phyloP scores from a whole-genome alignment of 345 rosid genomes.

The Lepidium sativum region DNA sequence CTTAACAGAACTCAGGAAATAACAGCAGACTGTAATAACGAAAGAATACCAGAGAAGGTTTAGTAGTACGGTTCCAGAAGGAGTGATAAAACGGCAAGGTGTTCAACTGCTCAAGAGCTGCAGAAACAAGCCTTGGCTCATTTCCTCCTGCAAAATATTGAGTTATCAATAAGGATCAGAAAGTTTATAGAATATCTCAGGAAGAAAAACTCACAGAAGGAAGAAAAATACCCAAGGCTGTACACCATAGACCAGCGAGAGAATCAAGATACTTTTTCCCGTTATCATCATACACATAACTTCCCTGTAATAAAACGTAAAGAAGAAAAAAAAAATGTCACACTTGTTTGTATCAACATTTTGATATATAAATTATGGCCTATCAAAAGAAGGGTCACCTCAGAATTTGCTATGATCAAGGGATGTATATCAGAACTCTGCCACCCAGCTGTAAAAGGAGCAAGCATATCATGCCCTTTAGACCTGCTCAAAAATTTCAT shows the following conservation, averaged over 20 bases:
- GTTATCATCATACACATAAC: constrained; percentile 66
- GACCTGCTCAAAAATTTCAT: constrained; percentile 34
- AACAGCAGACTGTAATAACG: neutral
- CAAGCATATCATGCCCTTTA: constrained; percentile 96
- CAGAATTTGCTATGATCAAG: constrained; percentile 70
- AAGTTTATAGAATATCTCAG: no score
- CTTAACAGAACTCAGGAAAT: neutral
- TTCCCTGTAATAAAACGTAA: constrained; percentile 40
- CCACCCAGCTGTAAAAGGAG: constrained; percentile 99
- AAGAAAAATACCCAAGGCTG: constrained; percentile 61
- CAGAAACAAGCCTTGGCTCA: constrained; percentile 82
- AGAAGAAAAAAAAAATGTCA: neutral
- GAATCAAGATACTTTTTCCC: constrained; percentile 95
- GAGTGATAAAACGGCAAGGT: constrained; percentile 92
- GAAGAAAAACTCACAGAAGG: neutral
- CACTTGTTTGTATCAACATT: neutral
- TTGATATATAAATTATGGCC: no score
- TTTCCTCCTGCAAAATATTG: constrained; percentile 60
- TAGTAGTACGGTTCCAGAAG: constrained; percentile 95
- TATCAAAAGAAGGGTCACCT: constrained; percentile 30
- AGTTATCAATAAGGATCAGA: neutral
- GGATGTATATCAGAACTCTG: constrained; percentile 73
- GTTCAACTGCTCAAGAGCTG: constrained; percentile 67
- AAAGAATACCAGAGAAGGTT: constrained; percentile 74
- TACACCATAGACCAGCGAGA: constrained; percentile 97